Evolutionary conservation across 2,329 filamentous ascomycete genomes (phyloP).

Genomic region (Samsoniella hepiali): DNA sequence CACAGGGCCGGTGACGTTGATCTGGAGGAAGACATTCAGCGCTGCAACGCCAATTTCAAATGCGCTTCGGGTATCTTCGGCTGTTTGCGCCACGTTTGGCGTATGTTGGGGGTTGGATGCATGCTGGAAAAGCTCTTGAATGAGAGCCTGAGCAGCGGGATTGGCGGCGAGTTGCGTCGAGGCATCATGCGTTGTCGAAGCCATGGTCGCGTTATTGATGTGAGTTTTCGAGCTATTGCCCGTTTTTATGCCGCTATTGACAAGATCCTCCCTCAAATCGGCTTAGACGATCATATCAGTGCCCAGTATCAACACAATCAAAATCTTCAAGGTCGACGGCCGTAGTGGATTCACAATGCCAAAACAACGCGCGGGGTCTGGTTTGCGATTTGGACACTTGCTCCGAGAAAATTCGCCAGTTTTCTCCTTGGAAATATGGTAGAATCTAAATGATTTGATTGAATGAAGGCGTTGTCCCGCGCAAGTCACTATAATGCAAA

Average conservation of each 20-base stretch:
- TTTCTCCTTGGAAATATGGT: fast-evolving
- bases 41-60: constrained; percentile 34
- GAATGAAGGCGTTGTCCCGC: constrained; percentile 7
- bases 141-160: constrained; percentile 3
- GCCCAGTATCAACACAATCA: background rate
- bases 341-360: too few species aligned
- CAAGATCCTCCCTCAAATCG: background rate
- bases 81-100: background rate
- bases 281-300: background rate
- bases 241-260: background rate
- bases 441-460: background rate
- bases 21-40: constrained; percentile 58
- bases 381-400: background rate
- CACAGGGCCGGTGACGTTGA: constrained; percentile 83
- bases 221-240: background rate
- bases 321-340: background rate
- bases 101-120: background rate
- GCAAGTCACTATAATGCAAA: background rate
- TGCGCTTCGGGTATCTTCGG: constrained; percentile 14
- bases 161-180: constrained; percentile 10
- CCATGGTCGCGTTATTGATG: background rate
- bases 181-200: background rate
- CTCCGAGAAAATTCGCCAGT: too few species aligned
- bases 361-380: background rate
- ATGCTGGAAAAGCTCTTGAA: constrained; percentile 12